These are phyloP conservation scores for Suhomyces maxii DNA, from an alignment of 1,139 yeast genomes.

Conservation along the genomic window DNA sequence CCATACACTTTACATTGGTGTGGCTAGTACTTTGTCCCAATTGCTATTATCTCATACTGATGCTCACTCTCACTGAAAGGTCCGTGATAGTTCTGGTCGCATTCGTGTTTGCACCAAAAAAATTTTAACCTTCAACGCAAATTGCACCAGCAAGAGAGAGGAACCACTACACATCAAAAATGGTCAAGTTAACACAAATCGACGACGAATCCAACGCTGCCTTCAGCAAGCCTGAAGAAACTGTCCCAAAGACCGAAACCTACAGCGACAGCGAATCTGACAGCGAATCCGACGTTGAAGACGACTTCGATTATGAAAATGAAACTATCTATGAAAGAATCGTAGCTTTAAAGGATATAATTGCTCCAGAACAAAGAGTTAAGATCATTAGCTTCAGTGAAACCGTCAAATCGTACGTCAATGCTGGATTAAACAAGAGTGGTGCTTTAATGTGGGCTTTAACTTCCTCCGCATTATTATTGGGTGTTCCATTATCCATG, in stretches of 20 bases:
- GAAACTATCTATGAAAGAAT: conserved; percentile 88
- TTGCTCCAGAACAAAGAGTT: conserved; percentile 84
- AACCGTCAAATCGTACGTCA: conserved; percentile 37
- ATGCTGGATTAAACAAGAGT: conserved; percentile 52
- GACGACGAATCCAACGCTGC: conserved; percentile 53
- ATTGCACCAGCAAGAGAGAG: conserved; percentile 4
- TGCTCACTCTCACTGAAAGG: too few species aligned
- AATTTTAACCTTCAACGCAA: conserved; percentile 5
- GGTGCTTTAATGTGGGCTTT: conserved; percentile 84
- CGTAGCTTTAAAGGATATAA: conserved; percentile 85
- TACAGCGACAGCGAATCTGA: conserved; percentile 38
- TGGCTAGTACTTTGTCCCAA: too few species aligned
- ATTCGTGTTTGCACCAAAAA: conserved; percentile 10
- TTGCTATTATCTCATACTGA: too few species aligned
- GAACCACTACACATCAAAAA: conserved; percentile 22
- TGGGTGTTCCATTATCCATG: conserved; percentile 91
- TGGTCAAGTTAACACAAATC: conserved; percentile 77
- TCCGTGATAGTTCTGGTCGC: background rate
- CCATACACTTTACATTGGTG: too few species aligned
- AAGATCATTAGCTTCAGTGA: conserved; percentile 38
- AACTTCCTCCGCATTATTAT: conserved; percentile 77
- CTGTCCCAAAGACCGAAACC: conserved; percentile 22
- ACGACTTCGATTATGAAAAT: conserved; percentile 74
- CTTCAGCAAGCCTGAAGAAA: conserved; percentile 24
- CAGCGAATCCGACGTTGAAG: conserved; percentile 58